Evolutionary conservation across 768 basidiomycete genomes (phyloP).

Genomic region (Suillus spraguei): DNA sequence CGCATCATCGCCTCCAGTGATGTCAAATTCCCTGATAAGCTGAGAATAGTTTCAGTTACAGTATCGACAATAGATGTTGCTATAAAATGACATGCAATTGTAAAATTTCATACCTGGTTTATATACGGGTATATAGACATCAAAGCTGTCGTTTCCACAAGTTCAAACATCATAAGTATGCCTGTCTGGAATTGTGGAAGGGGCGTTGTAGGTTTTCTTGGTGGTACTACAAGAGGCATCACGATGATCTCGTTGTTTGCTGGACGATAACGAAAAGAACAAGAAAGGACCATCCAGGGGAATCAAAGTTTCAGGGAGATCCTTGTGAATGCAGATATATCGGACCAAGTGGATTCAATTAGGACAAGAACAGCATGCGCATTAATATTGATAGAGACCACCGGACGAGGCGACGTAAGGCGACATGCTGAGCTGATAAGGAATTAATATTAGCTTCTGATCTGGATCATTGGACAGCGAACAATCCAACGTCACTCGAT

Average conservation of each 20-base stretch:
- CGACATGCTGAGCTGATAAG: neutral
- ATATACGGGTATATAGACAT: slow-evolving; percentile 1
- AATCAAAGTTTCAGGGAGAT: neutral
- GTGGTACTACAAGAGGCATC: neutral
- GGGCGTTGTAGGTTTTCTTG: neutral
- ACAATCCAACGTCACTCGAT: neutral
- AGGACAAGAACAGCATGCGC: neutral
- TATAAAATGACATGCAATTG: neutral
- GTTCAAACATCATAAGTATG: neutral
- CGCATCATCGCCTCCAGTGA: slow-evolving; percentile 63
- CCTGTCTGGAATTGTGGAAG: neutral
- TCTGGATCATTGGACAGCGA: neutral
- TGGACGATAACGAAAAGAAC: neutral
- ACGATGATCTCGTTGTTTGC: neutral
- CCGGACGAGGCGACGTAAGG: neutral
- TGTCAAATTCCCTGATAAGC: slow-evolving; percentile 63
- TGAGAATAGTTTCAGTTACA: slow-evolving; percentile 22
- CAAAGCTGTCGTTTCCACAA: neutral
- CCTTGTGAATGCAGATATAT: neutral
- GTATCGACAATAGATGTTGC: neutral
- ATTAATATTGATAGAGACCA: neutral
- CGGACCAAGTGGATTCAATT: too few species aligned
- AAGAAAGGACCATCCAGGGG: neutral
- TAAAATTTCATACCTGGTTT: slow-evolving; percentile 1
- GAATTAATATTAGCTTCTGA: neutral